Percentiles rank a stretch among this genome's conserved stretches.
These are phyloP conservation scores for Quercus suber DNA, from an alignment of 306 rosid species.

Conservation along the genomic window DNA sequence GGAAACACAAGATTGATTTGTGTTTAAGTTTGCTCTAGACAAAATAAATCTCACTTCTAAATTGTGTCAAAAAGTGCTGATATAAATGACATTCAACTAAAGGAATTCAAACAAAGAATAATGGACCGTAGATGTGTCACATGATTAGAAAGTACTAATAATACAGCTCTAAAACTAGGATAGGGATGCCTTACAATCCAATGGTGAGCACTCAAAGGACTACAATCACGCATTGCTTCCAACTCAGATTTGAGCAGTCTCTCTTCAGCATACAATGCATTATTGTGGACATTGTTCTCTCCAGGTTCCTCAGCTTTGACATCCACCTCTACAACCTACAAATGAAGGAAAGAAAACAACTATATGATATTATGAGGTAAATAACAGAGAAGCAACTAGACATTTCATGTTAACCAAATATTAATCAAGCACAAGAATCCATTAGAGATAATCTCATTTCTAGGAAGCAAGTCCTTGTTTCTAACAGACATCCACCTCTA, in stretches of 20 bases:
- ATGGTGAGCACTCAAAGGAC: constrained; percentile 71
- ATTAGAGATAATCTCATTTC: not conserved
- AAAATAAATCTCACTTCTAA: not conserved
- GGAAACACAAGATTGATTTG: not conserved
- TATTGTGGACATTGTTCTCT: constrained; percentile 66
- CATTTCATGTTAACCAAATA: not conserved
- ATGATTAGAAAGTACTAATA: not conserved
- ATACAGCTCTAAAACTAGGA: constrained; percentile 7
- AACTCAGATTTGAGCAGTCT: constrained; percentile 60
- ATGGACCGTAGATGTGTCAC: not conserved
- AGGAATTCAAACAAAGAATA: not conserved
- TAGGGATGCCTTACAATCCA: constrained; percentile 69
- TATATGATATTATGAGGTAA: not conserved
- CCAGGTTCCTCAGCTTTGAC: constrained; percentile 80
- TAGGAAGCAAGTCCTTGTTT: not conserved
- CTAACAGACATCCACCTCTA: constrained; percentile 55
- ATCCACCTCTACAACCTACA: constrained; percentile 79
- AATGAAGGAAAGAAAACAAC: constrained; percentile 5
- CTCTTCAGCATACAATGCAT: constrained; percentile 81
- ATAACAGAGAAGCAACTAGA: not conserved
- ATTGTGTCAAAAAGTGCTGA: not conserved
- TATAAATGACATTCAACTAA: not conserved
- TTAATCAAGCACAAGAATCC: not conserved
- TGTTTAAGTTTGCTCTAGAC: not conserved
- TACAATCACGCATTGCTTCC: constrained; percentile 82